phyloP scores from a whole-genome alignment of 2,329 filamentous ascomycete genomes.

The Parasarocladium wereldwijsianum region DNA sequence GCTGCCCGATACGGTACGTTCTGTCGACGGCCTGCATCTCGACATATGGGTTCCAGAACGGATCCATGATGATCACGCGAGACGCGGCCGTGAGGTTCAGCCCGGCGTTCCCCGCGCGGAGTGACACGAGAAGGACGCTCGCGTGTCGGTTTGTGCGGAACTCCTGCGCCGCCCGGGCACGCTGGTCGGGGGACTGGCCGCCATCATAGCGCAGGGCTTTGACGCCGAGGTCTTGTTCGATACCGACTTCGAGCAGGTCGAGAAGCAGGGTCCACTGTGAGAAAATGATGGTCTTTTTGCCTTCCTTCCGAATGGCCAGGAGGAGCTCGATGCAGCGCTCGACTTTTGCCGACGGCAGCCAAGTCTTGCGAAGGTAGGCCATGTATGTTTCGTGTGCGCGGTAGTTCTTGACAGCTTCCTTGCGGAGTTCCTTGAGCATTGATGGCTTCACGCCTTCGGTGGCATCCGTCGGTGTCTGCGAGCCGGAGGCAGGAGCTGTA shows the following conservation, averaged over 20 bases:
- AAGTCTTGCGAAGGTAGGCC: slow-evolving; percentile 50
- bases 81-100: slow-evolving; percentile 74
- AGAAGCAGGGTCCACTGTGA: slow-evolving; percentile 68
- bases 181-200: slow-evolving; percentile 53
- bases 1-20: slow-evolving; percentile 76
- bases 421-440: slow-evolving; percentile 51
- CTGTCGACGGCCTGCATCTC: slow-evolving; percentile 88
- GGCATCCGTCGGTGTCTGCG: too few species aligned
- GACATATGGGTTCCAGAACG: slow-evolving; percentile 89
- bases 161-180: slow-evolving; percentile 52
- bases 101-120: slow-evolving; percentile 70
- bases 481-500: too few species aligned
- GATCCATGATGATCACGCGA: slow-evolving; percentile 80
- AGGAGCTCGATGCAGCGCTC: slow-evolving; percentile 64
- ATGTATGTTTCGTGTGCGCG: slow-evolving; percentile 56
- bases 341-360: slow-evolving; percentile 68
- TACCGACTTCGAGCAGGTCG: slow-evolving; percentile 57
- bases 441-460: slow-evolving; percentile 27
- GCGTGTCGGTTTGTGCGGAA: slow-evolving; percentile 51
- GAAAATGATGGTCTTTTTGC: slow-evolving; percentile 61
- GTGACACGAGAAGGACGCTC: slow-evolving; percentile 66
- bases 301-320: slow-evolving; percentile 43
- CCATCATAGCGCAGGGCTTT: slow-evolving; percentile 65
- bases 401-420: slow-evolving; percentile 47
- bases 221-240: slow-evolving; percentile 45